phyloP scores from a whole-genome alignment of 495 filamentous ascomycete genomes.

The Parachaetomium inaequale region DNA sequence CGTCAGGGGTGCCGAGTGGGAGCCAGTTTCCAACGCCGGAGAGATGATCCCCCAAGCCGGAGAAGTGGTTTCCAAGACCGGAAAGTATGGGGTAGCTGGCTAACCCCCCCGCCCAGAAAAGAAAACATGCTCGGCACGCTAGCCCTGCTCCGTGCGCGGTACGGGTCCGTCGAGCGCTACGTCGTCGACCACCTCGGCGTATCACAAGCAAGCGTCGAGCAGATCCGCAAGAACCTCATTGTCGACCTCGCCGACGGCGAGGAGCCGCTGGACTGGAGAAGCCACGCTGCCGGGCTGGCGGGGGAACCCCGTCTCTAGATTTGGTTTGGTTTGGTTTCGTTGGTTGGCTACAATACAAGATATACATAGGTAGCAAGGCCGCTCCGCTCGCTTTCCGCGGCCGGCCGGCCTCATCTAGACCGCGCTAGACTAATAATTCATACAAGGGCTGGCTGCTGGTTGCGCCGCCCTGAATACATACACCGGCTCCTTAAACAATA shows the following conservation, averaged over 20 bases:
- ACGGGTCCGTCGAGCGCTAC: constrained; percentile 57
- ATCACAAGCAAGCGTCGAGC: constrained; percentile 46
- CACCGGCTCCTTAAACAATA: neutral
- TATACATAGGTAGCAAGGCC: neutral
- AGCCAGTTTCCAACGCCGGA: no score
- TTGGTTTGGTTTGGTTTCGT: neutral
- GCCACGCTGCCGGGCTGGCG: constrained; percentile 28
- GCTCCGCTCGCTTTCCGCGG: neutral
- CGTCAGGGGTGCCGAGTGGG: no score
- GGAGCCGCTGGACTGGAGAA: constrained; percentile 31
- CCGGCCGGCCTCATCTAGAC: neutral
- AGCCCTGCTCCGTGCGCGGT: constrained; percentile 47
- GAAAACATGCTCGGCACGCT: constrained; percentile 55
- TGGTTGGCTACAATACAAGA: neutral
- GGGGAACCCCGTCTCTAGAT: constrained; percentile 4
- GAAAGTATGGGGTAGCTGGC: no score
- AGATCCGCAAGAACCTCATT: constrained; percentile 48
- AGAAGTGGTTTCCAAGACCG: no score
- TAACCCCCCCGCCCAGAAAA: constrained; percentile 30
- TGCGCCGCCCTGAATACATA: neutral
- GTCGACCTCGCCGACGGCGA: constrained; percentile 30
- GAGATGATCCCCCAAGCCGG: no score
- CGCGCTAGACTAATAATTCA: constrained; percentile 1
- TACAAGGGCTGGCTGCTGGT: neutral
- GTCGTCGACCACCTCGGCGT: constrained; percentile 51